phyloP scores from a whole-genome alignment of 2,329 filamentous ascomycete genomes.

The Dactylella cylindrospora region DNA sequence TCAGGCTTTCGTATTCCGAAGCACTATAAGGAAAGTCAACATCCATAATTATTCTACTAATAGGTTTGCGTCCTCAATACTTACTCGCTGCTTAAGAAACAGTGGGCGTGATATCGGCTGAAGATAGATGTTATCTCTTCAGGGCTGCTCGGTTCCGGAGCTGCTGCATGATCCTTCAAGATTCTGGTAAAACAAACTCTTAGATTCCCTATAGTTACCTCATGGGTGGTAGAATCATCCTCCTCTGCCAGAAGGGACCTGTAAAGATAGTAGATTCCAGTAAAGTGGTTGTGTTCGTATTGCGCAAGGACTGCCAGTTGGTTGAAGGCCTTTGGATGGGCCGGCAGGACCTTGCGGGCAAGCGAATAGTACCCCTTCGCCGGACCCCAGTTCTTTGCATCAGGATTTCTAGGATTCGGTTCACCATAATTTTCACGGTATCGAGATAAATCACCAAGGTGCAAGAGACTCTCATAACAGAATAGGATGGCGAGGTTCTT shows the following conservation, averaged over 20 bases:
- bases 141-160: slow-evolving; percentile 56
- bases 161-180: slow-evolving; percentile 28
- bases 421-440: slow-evolving; percentile 71
- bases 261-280: slow-evolving; percentile 86
- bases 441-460: slow-evolving; percentile 83
- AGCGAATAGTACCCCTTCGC: slow-evolving; percentile 83
- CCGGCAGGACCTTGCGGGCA: slow-evolving; percentile 74
- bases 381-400: slow-evolving; percentile 68
- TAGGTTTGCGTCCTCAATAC: slow-evolving; percentile 13
- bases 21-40: slow-evolving; percentile 55
- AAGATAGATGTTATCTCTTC: slow-evolving; percentile 77
- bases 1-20: slow-evolving; percentile 73
- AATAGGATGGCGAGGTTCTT: slow-evolving; percentile 64
- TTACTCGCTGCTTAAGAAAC: slow-evolving; percentile 69
- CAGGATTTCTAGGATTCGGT: slow-evolving; percentile 32
- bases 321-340: slow-evolving; percentile 80
- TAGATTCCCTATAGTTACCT: slow-evolving; percentile 50
- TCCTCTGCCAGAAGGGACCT: slow-evolving; percentile 73
- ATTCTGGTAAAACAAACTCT: slow-evolving; percentile 47
- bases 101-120: slow-evolving; percentile 79
- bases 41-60: neutral
- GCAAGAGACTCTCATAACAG: slow-evolving; percentile 80
- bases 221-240: slow-evolving; percentile 69
- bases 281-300: slow-evolving; percentile 74
- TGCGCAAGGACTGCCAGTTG: slow-evolving; percentile 85